phyloP scores from a whole-genome alignment of 768 basidiomycete species.

The Tricholoma bakamatsutake region DNA sequence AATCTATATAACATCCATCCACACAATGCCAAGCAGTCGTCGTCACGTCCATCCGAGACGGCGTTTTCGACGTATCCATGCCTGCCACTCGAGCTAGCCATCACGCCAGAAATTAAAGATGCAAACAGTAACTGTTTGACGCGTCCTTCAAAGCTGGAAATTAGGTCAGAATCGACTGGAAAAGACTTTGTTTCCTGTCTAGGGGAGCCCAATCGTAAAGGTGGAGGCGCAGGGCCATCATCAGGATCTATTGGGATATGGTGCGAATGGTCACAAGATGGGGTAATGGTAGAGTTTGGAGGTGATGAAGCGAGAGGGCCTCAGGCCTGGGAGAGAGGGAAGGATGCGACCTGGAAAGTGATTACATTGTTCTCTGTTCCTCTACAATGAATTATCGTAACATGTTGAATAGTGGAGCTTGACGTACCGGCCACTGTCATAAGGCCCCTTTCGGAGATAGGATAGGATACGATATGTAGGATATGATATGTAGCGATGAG shows the following conservation, averaged over 20 bases:
- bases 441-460: too few relatives aligned
- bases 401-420: too few relatives aligned
- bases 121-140: constrained; percentile 29
- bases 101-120: constrained; percentile 28
- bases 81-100: constrained; percentile 44
- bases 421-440: too few relatives aligned
- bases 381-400: not conserved
- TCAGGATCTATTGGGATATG: constrained; percentile 86
- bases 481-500: too few relatives aligned
- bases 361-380: constrained; percentile 50
- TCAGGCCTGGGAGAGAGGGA: constrained; percentile 84
- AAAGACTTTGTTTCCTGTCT: constrained; percentile 69
- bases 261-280: constrained; percentile 85
- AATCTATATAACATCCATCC: constrained; percentile 73
- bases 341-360: constrained; percentile 74
- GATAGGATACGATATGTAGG: too few relatives aligned
- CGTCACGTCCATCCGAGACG: constrained; percentile 38
- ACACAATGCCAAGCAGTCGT: constrained; percentile 26
- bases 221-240: constrained; percentile 81
- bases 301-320: constrained; percentile 73
- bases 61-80: constrained; percentile 53
- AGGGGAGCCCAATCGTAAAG: constrained; percentile 88
- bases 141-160: constrained; percentile 35
- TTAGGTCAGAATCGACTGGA: constrained; percentile 54
- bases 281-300: constrained; percentile 83